A percentile compares a stretch with the other conserved stretches of the same genome.
phyloP scores from a whole-genome alignment of 192 early-diverging fungal genomes.

The Glomus cerebriforme region DNA sequence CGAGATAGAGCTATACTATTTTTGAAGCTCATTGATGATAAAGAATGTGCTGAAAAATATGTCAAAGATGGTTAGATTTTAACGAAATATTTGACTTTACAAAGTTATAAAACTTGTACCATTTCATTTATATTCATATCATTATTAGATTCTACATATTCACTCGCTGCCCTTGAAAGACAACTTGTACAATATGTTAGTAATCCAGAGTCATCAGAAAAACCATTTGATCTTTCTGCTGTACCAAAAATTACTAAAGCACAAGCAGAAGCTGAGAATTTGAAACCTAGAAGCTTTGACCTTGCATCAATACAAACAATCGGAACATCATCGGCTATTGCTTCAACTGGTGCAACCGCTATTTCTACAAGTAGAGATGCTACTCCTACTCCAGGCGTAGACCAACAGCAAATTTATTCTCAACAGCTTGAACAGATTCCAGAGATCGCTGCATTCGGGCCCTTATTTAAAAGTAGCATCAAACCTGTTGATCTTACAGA shows the following conservation, averaged over 20 bases:
- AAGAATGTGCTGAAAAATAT: constrained; percentile 64
- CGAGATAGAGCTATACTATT: constrained; percentile 93
- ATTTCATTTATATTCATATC: constrained; percentile 27
- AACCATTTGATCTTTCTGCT: constrained; percentile 75
- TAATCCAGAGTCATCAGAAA: constrained; percentile 57
- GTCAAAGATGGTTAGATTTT: constrained; percentile 75
- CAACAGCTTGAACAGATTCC: constrained; percentile 78
- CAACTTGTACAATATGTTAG: constrained; percentile 87
- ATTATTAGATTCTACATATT: constrained; percentile 83
- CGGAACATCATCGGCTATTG: constrained; percentile 36
- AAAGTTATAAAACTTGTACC: constrained; percentile 7
- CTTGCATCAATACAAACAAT: constrained; percentile 36
- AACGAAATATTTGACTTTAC: background rate
- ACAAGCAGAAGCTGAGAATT: constrained; percentile 78
- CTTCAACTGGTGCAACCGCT: constrained; percentile 21
- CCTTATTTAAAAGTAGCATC: constrained; percentile 81
- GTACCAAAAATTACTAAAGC: constrained; percentile 83
- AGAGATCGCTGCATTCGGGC: constrained; percentile 80
- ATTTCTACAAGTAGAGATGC: constrained; percentile 38
- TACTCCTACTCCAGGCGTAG: constrained; percentile 47
- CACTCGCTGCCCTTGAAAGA: constrained; percentile 81
- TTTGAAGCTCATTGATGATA: constrained; percentile 75
- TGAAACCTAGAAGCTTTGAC: constrained; percentile 54
- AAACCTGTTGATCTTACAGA: constrained; percentile 85
- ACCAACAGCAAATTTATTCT: constrained; percentile 76